Evolutionary conservation across 352 stramenopile species (phyloP).

Genomic region (Peronospora tabacina): DNA sequence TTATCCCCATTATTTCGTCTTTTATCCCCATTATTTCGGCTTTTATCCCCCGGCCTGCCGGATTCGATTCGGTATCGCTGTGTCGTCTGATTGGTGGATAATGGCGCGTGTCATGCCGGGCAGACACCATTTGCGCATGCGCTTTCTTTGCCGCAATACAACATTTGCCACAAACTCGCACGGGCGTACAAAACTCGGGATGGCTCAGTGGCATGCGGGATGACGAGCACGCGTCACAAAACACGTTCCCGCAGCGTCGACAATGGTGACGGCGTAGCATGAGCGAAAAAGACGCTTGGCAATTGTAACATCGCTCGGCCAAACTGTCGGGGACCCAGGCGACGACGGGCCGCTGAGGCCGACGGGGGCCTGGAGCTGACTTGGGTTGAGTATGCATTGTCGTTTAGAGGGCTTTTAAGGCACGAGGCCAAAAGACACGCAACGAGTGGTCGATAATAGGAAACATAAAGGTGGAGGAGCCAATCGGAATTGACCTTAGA

Average conservation of each 20-base stretch:
- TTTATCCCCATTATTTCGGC: no score
- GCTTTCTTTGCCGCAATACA: constrained; percentile 59
- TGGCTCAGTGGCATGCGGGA: constrained; percentile 67
- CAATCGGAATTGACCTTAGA: no score
- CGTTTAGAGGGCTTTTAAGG: no score
- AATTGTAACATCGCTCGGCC: constrained; percentile 69
- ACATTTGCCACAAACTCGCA: constrained; percentile 79
- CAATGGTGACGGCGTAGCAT: constrained; percentile 84
- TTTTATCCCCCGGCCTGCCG: no score
- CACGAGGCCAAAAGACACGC: no score
- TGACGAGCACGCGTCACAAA: constrained; percentile 85
- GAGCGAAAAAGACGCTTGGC: constrained; percentile 53
- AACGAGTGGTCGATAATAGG: no score
- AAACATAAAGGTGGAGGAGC: no score
- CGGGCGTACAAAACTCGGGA: constrained; percentile 56
- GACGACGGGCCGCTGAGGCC: constrained; percentile 35
- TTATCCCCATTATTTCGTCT: not conserved
- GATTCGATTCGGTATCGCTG: constrained; percentile 22
- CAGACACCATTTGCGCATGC: constrained; percentile 60
- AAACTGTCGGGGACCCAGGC: constrained; percentile 81
- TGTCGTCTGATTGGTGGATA: constrained; percentile 20
- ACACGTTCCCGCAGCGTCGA: constrained; percentile 82
- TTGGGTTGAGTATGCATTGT: constrained; percentile 10
- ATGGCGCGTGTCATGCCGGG: constrained; percentile 31
- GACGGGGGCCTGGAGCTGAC: constrained; percentile 17